phyloP scores from a whole-genome alignment of 2,329 filamentous ascomycete species.

The Pseudogymnoascus sp. region DNA sequence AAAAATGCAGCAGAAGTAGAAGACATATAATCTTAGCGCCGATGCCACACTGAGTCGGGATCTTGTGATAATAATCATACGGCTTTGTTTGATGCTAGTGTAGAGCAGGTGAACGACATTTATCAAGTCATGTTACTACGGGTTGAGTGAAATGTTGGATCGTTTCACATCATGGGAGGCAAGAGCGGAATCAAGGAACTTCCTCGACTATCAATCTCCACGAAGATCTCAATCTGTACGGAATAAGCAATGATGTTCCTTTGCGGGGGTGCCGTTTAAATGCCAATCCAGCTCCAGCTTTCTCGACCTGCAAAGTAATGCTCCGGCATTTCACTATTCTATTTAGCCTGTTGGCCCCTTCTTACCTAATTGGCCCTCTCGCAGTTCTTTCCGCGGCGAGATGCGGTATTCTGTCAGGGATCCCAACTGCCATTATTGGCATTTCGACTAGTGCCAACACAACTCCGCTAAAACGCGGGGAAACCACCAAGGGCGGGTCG shows the following conservation, averaged over 20 bases:
- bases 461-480: conserved; percentile 1
- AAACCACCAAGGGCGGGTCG: background rate
- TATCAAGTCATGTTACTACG: conserved; percentile 31
- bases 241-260: background rate
- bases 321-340: background rate
- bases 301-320: background rate
- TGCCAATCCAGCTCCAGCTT: background rate
- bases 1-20: conserved; percentile 31
- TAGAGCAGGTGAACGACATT: conserved; percentile 30
- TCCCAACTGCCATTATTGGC: background rate
- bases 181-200: conserved; percentile 17
- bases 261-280: background rate
- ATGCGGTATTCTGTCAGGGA: background rate
- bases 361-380: background rate
- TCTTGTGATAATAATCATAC: conserved; percentile 29
- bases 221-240: background rate
- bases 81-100: conserved; percentile 27
- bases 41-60: conserved; percentile 28
- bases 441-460: background rate
- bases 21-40: conserved; percentile 28
- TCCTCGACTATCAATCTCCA: background rate
- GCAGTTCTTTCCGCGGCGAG: background rate
- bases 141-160: conserved; percentile 31
- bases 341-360: background rate
- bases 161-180: conserved; percentile 5